phyloP scores from a whole-genome alignment of 192 early-diverging fungal genomes.

The Piromyces finnis region DNA sequence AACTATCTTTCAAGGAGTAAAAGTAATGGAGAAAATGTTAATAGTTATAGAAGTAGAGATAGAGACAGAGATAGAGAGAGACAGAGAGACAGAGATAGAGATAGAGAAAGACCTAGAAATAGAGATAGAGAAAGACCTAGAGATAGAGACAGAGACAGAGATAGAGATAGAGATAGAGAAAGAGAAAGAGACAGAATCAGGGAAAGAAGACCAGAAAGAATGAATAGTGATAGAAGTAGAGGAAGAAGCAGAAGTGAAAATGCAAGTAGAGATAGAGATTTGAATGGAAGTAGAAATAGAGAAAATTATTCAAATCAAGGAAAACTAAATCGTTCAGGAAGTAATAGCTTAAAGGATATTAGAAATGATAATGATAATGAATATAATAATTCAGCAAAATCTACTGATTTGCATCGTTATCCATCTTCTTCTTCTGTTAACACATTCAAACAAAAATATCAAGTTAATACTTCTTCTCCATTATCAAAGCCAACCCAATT shows the following conservation, averaged over 20 bases:
- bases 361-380: not conserved
- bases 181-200: not conserved
- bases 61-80: not conserved
- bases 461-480: not conserved
- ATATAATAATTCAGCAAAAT: not conserved
- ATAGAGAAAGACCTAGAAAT: not conserved
- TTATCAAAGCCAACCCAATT: not conserved
- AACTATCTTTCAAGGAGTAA: not conserved
- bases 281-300: not conserved
- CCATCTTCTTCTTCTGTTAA: not conserved
- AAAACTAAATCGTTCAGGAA: not conserved
- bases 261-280: not conserved
- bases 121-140: not conserved
- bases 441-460: not conserved
- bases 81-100: not conserved
- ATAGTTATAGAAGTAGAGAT: not conserved
- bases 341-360: not conserved
- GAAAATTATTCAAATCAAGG: not conserved
- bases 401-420: not conserved
- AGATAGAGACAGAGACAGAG: not conserved
- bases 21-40: not conserved
- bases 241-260: not conserved
- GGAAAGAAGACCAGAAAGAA: not conserved
- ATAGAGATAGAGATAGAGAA: not conserved
- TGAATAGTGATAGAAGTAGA: not conserved